Evolutionary conservation across 495 filamentous ascomycete species (phyloP), one percentile per base, ranked within the genome.

Genomic region (Tetracladium setigerum): DNA sequence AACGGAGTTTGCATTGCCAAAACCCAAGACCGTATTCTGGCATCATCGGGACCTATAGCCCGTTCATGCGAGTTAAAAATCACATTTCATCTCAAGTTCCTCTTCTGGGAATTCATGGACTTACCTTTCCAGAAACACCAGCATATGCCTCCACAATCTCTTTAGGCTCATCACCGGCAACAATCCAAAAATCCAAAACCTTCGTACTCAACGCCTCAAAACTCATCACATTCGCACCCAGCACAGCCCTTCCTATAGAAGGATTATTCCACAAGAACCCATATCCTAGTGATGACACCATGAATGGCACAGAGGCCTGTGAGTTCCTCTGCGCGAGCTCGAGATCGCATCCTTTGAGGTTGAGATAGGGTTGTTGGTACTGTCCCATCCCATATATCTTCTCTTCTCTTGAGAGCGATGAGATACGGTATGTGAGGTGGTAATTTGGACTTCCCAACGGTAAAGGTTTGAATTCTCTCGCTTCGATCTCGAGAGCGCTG

Each of bases 321-420:
- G 73, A 77, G 54, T 79, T 79, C 5, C 76, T 73, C n/a, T 81
- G 77, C 4, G 77, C 76, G 0, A 81, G 62, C 53, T 79, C 77
- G 16, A 81, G 56, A 48, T 79, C 75, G 3, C 61, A 38, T 0
- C 77, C 77, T 54, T 79, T 79, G 41, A 79, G 63, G 53, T 81
- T 69, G 38, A 79, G 58, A 22, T 62, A 65, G 2, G 70, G 67
- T 53, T 79, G 75, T 51, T 81, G 77, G 52, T 81, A 81, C 57
- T 81, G 76, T 11, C 77, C 77, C 77, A 81, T 79, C 30, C 77
- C 77, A 50, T 70, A 81, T 11, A 81, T 68, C 56, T 72, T 76
- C 59, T 81, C 77, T 27, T 68, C 58, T 0, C 60, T 57, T 51
- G 70, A 63, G 3, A 72, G 49, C 9, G 69, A 72, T 55, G 79